phyloP scores from a whole-genome alignment of 2,329 filamentous ascomycete species.

The Paraphoma chrysanthemicola region DNA sequence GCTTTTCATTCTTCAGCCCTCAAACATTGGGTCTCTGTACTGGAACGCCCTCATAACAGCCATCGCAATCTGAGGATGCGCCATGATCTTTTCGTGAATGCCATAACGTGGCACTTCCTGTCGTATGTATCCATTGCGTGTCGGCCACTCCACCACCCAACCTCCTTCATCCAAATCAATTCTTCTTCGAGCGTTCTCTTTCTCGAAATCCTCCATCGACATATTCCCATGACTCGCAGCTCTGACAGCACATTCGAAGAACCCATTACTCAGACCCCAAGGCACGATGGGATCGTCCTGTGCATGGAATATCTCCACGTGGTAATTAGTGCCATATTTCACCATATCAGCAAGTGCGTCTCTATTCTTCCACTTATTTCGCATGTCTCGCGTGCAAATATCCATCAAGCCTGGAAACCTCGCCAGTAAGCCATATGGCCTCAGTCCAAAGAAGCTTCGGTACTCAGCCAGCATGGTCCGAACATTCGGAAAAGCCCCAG shows the following conservation, averaged over 20 bases:
- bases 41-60: slow-evolving; percentile 2
- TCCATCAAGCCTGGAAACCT: neutral
- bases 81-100: slow-evolving; percentile 2
- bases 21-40: neutral
- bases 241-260: neutral
- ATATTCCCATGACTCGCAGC: neutral
- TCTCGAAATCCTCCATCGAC: neutral
- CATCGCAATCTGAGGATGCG: neutral
- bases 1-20: neutral
- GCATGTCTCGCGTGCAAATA: neutral
- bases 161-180: neutral
- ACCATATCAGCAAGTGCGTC: neutral
- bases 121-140: neutral
- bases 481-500: slow-evolving; percentile 1
- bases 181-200: neutral
- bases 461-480: slow-evolving; percentile 1
- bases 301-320: slow-evolving; percentile 1
- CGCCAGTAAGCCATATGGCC: neutral
- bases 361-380: neutral
- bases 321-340: neutral
- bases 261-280: neutral
- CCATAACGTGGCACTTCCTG: slow-evolving; percentile 2
- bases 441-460: neutral
- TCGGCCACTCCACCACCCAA: slow-evolving; percentile 2
- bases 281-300: slow-evolving; percentile 3